These are phyloP conservation scores for Talaromyces piceae DNA, from an alignment of 2,329 filamentous ascomycete species.

Conservation along the genomic window DNA sequence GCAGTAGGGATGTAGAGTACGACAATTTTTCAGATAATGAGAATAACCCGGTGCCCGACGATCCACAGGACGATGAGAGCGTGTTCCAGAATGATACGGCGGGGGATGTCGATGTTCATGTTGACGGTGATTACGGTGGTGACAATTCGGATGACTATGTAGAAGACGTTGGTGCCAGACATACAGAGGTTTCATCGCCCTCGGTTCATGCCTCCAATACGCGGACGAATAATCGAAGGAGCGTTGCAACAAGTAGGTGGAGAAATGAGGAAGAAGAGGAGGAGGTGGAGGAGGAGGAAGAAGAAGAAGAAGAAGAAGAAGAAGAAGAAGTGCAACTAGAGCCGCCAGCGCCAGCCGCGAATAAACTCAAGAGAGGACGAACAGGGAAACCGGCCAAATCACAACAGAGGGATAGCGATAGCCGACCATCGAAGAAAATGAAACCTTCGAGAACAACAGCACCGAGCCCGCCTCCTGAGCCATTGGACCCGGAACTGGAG, in stretches of 20 bases:
- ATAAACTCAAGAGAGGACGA: constrained; percentile 21
- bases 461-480: constrained; percentile 1
- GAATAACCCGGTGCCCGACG: constrained; percentile 23
- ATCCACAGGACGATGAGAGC: constrained; percentile 16
- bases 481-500: constrained; percentile 31
- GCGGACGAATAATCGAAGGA: constrained; percentile 2
- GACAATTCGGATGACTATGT: constrained; percentile 17
- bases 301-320: constrained; percentile 7
- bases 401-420: constrained; percentile 15
- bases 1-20: constrained; percentile 14
- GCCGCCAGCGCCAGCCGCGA: constrained; percentile 11
- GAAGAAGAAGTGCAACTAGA: too few species aligned
- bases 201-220: constrained; percentile 7
- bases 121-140: constrained; percentile 14
- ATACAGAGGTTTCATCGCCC: constrained; percentile 12
- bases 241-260: background rate
- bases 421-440: constrained; percentile 26
- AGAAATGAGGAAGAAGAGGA: constrained; percentile 7
- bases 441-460: constrained; percentile 17
- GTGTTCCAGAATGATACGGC: constrained; percentile 7
- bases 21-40: constrained; percentile 30
- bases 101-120: constrained; percentile 3
- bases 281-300: constrained; percentile 9
- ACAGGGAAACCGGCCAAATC: constrained; percentile 26
- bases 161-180: constrained; percentile 9